Base-by-base conservation (phyloP, 1,284 basidiomycete species). In the Rhodotorula sp. region DNA sequence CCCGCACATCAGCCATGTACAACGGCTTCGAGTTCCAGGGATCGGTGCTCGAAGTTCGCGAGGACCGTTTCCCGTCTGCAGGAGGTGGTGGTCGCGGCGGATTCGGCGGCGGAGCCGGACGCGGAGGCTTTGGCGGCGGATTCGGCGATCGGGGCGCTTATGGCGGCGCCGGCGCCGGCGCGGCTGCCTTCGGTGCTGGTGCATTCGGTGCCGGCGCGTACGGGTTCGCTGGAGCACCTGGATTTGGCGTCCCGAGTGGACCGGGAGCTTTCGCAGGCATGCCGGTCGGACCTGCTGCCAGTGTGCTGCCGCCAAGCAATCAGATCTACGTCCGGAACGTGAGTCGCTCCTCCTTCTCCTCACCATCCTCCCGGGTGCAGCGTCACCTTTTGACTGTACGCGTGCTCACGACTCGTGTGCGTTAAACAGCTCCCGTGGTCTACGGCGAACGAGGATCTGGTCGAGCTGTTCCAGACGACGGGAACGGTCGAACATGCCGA, bases 271-370 rank as follows among this genome's bases (percentile, higher is more conserved):
- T 78, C 62, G 77, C 71, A 16, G 80, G 61, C 3, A 26, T 43
- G 34, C 49, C 61, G 31, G 50, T 38, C 38, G 52, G 62, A 38
- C 62, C 76, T 10, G 79, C 71, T 64, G 62, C 78, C 69, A 66
- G 60, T 26, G 58, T 60, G 14, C 84, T 90, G 1, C 89, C 94
- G 77, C 94, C 95, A 2, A 93, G 89, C 79, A 91, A 93, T 81
- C 95, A 99, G 83, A 97, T 99, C 79, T 92, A 95, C 86, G 95
- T 97, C 77, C 89, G 92, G 82, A 98, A 98, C 81, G 93, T 95
- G 81, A 83, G 93, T 88, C 12, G 38, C 38, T 34, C 34, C 34
- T 34, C 34, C 34, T 43, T 43, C 34, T 56, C 31, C 23, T 21
- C 23, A 47, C 28, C 7, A 12, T 28, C 23, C 16, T 45, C 12